These are phyloP conservation scores for Volvox africanus DNA, from an alignment of 139 green algal species.

Conservation along the genomic window DNA sequence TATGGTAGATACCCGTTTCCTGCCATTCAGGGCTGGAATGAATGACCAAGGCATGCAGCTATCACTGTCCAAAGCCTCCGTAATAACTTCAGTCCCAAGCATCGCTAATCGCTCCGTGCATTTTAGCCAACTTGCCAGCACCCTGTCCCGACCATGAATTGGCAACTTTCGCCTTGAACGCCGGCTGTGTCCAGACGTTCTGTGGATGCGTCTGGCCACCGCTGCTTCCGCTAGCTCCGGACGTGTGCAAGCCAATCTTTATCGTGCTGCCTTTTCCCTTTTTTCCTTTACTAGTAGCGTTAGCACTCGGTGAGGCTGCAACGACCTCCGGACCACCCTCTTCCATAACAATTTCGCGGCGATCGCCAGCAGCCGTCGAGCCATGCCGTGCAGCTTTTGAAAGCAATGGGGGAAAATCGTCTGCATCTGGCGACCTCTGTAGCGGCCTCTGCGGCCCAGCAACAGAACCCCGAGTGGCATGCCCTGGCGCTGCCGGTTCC, in stretches of 20 bases:
- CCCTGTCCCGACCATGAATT: constrained; percentile 42
- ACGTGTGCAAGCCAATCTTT: constrained; percentile 25
- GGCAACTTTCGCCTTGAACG: neutral
- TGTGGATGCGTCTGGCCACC: neutral
- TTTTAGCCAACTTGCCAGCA: constrained; percentile 39
- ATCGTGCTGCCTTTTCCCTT: constrained; percentile 48
- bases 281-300: constrained; percentile 25
- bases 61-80: too few relatives aligned
- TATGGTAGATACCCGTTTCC: too few relatives aligned
- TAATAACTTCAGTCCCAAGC: constrained; percentile 33
- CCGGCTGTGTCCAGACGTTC: constrained; percentile 46
- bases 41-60: too few relatives aligned
- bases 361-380: neutral
- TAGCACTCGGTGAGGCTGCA: neutral
- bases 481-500: neutral
- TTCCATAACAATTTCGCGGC: neutral
- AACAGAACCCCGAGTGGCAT: neutral
- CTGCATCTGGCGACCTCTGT: neutral
- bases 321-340: neutral
- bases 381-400: neutral
- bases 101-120: constrained; percentile 51
- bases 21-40: too few relatives aligned
- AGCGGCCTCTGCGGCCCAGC: neutral
- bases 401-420: constrained; percentile 46
- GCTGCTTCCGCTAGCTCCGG: neutral